These are phyloP conservation scores for Ramaria sp. DNA, from an alignment of 768 basidiomycete species.

Conservation along the genomic window DNA sequence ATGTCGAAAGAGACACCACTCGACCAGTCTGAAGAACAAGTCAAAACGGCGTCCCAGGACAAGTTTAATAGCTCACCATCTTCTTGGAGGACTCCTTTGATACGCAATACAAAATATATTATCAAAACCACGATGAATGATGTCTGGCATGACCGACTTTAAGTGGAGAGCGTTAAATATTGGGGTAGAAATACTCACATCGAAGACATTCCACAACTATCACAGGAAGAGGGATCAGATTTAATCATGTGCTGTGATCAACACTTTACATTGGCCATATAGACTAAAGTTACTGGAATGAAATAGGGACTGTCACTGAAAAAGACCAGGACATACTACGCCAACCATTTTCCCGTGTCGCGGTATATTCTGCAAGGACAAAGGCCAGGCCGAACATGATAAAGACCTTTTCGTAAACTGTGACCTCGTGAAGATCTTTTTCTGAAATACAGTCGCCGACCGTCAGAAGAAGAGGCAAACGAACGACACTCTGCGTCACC, in stretches of 20 bases:
- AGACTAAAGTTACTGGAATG: constrained; percentile 34
- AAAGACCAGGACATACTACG: constrained; percentile 42
- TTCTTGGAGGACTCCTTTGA: constrained; percentile 44
- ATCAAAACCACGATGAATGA: constrained; percentile 62
- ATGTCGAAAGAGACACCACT: constrained; percentile 60
- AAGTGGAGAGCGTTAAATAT: constrained; percentile 6
- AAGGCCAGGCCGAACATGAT: constrained; percentile 72
- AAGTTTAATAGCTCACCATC: constrained; percentile 32
- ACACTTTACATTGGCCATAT: constrained; percentile 62
- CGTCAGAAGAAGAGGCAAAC: not conserved
- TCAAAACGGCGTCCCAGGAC: not conserved
- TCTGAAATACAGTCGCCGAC: not conserved
- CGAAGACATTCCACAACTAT: constrained; percentile 89
- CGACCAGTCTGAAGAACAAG: constrained; percentile 17
- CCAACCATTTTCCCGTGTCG: constrained; percentile 82
- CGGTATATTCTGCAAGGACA: constrained; percentile 77
- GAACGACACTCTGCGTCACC: constrained; percentile 18
- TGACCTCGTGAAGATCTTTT: constrained; percentile 27
- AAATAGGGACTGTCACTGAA: not conserved
- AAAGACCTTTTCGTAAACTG: constrained; percentile 61
- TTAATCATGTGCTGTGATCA: not conserved
- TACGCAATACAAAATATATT: constrained; percentile 53
- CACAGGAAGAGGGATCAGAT: not conserved
- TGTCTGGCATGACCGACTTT: constrained; percentile 21
- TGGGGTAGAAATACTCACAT: constrained; percentile 23